phyloP scores from a whole-genome alignment of 495 filamentous ascomycete species.

The Penicillium egyptiacum region DNA sequence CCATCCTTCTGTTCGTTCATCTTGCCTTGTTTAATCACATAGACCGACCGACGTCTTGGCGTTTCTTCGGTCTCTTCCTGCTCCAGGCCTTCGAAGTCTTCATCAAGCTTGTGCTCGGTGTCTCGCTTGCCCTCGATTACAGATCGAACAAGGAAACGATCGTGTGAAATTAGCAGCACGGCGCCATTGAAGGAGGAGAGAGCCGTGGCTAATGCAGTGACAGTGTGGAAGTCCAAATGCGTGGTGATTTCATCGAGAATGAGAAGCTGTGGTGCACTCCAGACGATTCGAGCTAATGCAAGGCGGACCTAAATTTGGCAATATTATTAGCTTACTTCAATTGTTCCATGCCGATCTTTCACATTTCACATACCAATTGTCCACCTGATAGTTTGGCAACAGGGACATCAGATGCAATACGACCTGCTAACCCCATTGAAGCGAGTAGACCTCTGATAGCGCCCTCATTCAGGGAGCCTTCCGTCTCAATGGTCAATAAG shows the following conservation, averaged over 20 bases:
- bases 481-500: slow-evolving; percentile 51
- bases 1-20: slow-evolving; percentile 57
- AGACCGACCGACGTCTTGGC: slow-evolving; percentile 57
- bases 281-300: slow-evolving; percentile 67
- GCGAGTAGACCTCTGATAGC: slow-evolving; percentile 61
- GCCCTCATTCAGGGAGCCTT: slow-evolving; percentile 56
- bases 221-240: slow-evolving; percentile 79
- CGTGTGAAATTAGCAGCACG: slow-evolving; percentile 71
- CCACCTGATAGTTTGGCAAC: slow-evolving; percentile 69
- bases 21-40: slow-evolving; percentile 56
- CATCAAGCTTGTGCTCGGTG: slow-evolving; percentile 41
- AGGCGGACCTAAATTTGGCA: slow-evolving; percentile 56
- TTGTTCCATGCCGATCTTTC: neutral
- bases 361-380: slow-evolving; percentile 51
- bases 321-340: slow-evolving; percentile 1
- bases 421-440: slow-evolving; percentile 64
- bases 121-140: slow-evolving; percentile 64
- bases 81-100: slow-evolving; percentile 51
- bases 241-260: slow-evolving; percentile 84
- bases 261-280: slow-evolving; percentile 67
- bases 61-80: slow-evolving; percentile 48
- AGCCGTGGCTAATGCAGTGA: slow-evolving; percentile 64
- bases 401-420: slow-evolving; percentile 67
- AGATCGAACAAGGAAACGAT: slow-evolving; percentile 69
- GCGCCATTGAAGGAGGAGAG: slow-evolving; percentile 68